phyloP scores from a whole-genome alignment of 1,284 basidiomycete genomes.

The Cryptococcus wingfieldii region DNA sequence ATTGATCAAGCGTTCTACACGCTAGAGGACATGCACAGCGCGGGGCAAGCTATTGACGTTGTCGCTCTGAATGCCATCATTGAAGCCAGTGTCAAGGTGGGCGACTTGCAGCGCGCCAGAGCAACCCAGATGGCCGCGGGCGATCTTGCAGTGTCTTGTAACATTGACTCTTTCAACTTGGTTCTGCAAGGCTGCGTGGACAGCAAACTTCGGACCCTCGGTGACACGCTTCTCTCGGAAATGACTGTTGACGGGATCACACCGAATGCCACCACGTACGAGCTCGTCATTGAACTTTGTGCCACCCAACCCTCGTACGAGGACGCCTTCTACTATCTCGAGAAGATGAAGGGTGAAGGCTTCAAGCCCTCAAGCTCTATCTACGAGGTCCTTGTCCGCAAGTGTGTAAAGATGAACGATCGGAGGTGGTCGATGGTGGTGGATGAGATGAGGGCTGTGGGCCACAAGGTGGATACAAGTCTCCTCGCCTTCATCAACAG shows the following conservation, averaged over 20 bases:
- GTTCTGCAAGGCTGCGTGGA: conserved; percentile 63
- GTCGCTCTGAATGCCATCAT: conserved; percentile 64
- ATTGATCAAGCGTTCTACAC: conserved; percentile 64
- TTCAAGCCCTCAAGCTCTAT: conserved; percentile 56
- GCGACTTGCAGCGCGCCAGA: conserved; percentile 70
- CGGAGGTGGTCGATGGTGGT: conserved; percentile 62
- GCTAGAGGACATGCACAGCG: conserved; percentile 59
- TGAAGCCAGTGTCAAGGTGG: conserved; percentile 58
- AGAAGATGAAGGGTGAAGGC: conserved; percentile 70
- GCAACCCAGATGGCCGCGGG: conserved; percentile 65
- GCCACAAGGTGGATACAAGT: conserved; percentile 15
- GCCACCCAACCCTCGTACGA: conserved; percentile 70
- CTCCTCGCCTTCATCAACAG: conserved; percentile 15
- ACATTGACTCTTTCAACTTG: conserved; percentile 64
- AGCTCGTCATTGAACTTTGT: conserved; percentile 63
- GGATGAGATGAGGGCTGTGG: conserved; percentile 60
- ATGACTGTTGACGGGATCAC: conserved; percentile 45
- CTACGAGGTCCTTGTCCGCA: conserved; percentile 62
- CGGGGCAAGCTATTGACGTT: conserved; percentile 57
- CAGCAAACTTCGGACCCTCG: conserved; percentile 30
- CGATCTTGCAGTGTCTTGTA: conserved; percentile 58
- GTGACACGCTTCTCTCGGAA: conserved; percentile 38
- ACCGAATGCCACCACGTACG: conserved; percentile 61
- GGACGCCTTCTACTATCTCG: conserved; percentile 80
- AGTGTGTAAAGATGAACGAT: conserved; percentile 60